Evolutionary conservation across 2,329 filamentous ascomycete genomes (phyloP).

Genomic region (Gaeumannomyces sp.): DNA sequence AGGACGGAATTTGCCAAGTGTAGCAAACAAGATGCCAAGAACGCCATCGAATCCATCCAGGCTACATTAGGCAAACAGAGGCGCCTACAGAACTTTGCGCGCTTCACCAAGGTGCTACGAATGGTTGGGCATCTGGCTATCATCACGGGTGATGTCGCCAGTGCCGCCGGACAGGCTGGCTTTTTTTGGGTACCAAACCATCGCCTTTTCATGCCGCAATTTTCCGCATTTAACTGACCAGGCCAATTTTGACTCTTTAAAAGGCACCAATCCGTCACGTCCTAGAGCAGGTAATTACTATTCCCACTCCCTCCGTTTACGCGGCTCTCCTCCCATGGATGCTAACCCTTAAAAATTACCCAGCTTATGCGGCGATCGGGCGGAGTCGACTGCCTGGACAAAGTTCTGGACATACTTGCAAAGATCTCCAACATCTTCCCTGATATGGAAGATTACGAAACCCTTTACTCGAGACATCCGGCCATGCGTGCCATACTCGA

Average conservation of each 20-base stretch:
- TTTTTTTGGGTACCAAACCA: too few species aligned
- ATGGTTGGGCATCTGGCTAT: neutral
- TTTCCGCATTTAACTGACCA: neutral
- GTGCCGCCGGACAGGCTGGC: neutral
- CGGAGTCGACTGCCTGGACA: neutral
- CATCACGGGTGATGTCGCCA: neutral
- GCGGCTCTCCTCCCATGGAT: neutral
- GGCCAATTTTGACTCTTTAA: neutral
- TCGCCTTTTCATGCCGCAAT: neutral
- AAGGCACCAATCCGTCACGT: slow-evolving; percentile 1
- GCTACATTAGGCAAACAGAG: neutral
- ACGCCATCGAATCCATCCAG: neutral
- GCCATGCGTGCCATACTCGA: neutral
- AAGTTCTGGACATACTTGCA: neutral
- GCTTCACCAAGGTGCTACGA: neutral
- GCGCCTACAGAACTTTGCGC: neutral
- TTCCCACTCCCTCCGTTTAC: neutral
- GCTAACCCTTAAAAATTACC: neutral
- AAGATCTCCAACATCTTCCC: neutral
- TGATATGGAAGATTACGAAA: neutral
- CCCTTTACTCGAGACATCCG: neutral
- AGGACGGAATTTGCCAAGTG: neutral
- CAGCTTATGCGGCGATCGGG: neutral
- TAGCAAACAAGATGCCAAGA: neutral
- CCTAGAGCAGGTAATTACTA: neutral